phyloP scores from a whole-genome alignment of 2,329 filamentous ascomycete genomes.

The Colletotrichum viniferum region DNA sequence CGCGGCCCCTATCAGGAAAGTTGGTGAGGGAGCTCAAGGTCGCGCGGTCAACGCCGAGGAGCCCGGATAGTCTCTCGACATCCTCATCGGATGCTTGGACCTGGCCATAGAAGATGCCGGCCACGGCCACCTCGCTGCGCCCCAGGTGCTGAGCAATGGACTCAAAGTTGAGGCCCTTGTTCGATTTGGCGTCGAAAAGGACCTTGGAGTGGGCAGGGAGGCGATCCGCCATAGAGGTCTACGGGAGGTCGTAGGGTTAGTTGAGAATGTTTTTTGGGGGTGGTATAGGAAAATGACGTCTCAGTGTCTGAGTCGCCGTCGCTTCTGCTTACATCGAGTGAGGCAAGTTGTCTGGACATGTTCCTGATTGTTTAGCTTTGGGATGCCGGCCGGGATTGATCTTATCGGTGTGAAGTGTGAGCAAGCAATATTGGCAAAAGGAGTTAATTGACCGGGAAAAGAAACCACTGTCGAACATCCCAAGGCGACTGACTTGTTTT shows the following conservation, averaged over 20 bases:
- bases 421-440: background rate
- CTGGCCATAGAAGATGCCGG: constrained; percentile 91
- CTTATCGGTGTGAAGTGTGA: background rate
- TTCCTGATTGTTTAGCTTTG: background rate
- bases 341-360: constrained; percentile 21
- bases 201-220: constrained; percentile 74
- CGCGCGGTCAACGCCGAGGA: constrained; percentile 65
- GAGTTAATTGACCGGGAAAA: background rate
- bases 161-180: constrained; percentile 78
- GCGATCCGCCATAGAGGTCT: constrained; percentile 70
- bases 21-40: constrained; percentile 68
- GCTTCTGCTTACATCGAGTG: constrained; percentile 40
- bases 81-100: constrained; percentile 75
- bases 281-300: background rate
- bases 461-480: background rate
- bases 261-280: background rate
- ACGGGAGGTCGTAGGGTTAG: background rate
- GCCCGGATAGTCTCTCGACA: constrained; percentile 63
- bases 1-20: constrained; percentile 81
- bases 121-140: constrained; percentile 82
- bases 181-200: constrained; percentile 82
- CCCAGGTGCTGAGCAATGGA: constrained; percentile 74
- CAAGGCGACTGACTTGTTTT: background rate
- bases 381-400: background rate
- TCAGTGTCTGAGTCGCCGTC: background rate